phyloP scores from a whole-genome alignment of 495 filamentous ascomycete species.

The Neurospora sp. region DNA sequence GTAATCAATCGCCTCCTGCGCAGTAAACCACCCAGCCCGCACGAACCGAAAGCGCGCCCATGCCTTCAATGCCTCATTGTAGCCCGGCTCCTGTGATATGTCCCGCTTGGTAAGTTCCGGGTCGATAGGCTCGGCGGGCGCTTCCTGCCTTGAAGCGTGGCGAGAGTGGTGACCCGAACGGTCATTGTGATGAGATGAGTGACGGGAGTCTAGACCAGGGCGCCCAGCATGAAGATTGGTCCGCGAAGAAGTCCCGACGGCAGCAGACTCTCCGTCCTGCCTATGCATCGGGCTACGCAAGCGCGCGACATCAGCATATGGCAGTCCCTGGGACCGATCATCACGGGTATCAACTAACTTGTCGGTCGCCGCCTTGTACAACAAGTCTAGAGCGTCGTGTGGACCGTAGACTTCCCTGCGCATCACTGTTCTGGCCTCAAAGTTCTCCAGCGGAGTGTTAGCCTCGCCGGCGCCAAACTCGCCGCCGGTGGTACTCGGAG shows the following conservation, averaged over 20 bases:
- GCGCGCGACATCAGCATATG: slow-evolving; percentile 8
- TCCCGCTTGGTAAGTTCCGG: slow-evolving; percentile 26
- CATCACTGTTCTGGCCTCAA: slow-evolving; percentile 54
- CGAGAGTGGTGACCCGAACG: slow-evolving; percentile 9
- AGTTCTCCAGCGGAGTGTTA: slow-evolving; percentile 44
- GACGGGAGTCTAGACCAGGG: slow-evolving; percentile 10
- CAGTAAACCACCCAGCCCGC: slow-evolving; percentile 90
- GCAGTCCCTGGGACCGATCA: background rate
- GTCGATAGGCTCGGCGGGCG: slow-evolving; percentile 21
- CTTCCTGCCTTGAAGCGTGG: slow-evolving; percentile 13
- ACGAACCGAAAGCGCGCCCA: slow-evolving; percentile 92
- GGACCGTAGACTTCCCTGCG: slow-evolving; percentile 53
- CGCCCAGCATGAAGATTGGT: slow-evolving; percentile 7
- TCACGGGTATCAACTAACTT: slow-evolving; percentile 28
- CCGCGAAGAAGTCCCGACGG: slow-evolving; percentile 7
- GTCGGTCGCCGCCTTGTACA: slow-evolving; percentile 59
- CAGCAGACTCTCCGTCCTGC: slow-evolving; percentile 11
- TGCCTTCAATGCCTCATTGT: slow-evolving; percentile 61
- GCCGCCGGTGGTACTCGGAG: slow-evolving; percentile 26
- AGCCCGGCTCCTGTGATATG: slow-evolving; percentile 34
- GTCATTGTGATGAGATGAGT: slow-evolving; percentile 11
- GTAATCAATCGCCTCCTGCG: slow-evolving; percentile 83
- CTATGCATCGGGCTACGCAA: slow-evolving; percentile 15
- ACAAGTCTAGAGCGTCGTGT: slow-evolving; percentile 59
- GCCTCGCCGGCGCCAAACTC: slow-evolving; percentile 30